Evolutionary conservation across 371 early-diverging fungal species (phyloP).

Genomic region (Mucor mucedo): DNA sequence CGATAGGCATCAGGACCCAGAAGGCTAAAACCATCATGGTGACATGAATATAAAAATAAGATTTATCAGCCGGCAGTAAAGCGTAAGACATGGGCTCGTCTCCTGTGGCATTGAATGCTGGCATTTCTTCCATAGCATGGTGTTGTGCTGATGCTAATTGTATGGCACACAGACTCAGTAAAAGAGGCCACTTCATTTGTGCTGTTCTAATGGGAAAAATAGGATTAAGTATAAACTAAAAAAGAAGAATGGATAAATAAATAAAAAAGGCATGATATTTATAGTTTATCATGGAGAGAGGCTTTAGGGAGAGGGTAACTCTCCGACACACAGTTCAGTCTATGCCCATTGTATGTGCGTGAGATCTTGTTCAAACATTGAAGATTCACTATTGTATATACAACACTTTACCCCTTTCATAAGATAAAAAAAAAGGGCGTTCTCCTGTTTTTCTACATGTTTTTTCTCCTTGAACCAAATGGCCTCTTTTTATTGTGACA

Average conservation of each 20-base stretch:
- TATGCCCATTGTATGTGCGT: no score
- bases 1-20: conserved; percentile 56
- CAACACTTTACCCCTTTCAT: no score
- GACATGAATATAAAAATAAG: conserved; percentile 48
- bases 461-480: neutral
- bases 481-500: no score
- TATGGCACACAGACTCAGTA: neutral
- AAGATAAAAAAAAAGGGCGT: no score
- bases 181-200: neutral
- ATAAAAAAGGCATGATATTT: neutral
- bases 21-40: conserved; percentile 52
- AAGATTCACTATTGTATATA: no score
- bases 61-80: conserved; percentile 46
- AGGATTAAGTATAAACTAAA: neutral
- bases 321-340: no score
- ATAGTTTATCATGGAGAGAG: neutral
- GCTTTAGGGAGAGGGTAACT: neutral
- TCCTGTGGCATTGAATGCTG: conserved; percentile 49
- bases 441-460: no score
- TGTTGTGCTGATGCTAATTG: conserved; percentile 36
- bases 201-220: neutral
- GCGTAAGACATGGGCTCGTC: conserved; percentile 59
- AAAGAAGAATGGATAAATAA: conserved; percentile 3
- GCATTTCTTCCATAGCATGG: conserved; percentile 34
- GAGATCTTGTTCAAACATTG: no score